These are phyloP conservation scores for Marchantia polymorpha DNA, from an alignment of 225 moss, liverwort and hornwort genomes.

Conservation along the genomic window DNA sequence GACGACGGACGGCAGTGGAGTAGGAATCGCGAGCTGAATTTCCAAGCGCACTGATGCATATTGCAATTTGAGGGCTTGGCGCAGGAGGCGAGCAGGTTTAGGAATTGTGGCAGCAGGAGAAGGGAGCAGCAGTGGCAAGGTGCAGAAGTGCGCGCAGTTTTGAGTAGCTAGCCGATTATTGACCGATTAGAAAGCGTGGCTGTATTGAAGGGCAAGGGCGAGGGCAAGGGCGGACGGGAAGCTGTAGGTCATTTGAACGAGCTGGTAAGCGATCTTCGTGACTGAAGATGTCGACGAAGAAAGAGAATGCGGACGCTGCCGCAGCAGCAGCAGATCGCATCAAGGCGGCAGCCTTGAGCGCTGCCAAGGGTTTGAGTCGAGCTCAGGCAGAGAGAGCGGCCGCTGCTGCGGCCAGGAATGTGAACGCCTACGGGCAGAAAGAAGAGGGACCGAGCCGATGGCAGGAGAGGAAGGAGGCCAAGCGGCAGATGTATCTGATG, in stretches of 20 bases:
- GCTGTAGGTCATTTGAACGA: not conserved
- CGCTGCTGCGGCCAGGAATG: slow-evolving; percentile 55
- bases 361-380: slow-evolving; percentile 53
- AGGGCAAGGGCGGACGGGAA: not conserved
- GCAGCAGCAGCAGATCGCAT: slow-evolving; percentile 56
- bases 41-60: too few species aligned
- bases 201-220: not conserved
- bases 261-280: not conserved
- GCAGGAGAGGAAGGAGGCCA: slow-evolving; percentile 60
- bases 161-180: not conserved
- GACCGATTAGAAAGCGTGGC: not conserved
- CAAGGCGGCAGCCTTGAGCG: slow-evolving; percentile 55
- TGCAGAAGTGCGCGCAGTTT: not conserved
- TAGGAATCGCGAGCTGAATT: not conserved
- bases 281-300: slow-evolving; percentile 46
- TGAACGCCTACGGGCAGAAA: slow-evolving; percentile 58
- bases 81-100: not conserved
- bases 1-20: not conserved
- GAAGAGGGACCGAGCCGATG: slow-evolving; percentile 59
- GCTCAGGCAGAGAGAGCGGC: slow-evolving; percentile 56
- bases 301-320: slow-evolving; percentile 56
- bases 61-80: not conserved
- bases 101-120: not conserved
- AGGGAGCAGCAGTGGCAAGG: not conserved
- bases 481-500: slow-evolving; percentile 62